Evolutionary conservation across 106 monocot species (phyloP), one percentile per base, ranked within the genome.

Genomic region (Gastrodia elata): DNA sequence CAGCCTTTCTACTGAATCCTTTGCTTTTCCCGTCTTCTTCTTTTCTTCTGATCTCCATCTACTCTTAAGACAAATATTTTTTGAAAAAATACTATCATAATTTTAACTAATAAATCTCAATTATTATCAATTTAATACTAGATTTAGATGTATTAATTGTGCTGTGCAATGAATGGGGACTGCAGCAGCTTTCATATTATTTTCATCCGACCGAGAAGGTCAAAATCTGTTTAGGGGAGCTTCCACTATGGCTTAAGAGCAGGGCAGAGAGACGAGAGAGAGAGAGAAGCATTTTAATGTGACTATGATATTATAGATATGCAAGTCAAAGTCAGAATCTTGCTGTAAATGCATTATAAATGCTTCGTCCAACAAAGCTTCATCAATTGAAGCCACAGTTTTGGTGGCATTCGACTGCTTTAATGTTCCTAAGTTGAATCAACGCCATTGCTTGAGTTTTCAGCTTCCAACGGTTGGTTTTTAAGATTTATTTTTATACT

Each of bases 321-420:
- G 65, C 1, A 65, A 30, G 65, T 65, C 65, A 65, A 65, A 35
- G 65, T 65, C 36, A 65, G 13, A 15, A 65, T 36, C 33, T 36
- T 65, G 65, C 33, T 36, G 65, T 33, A 16, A 36, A 35, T 65
- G 35, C 65, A 65, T 65, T n/a, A 65, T 65, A 65, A 64, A 64
- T 64, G 32, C n/a, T n/a, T n/a, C 16, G 33, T 3, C 30, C 32
- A 14, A 8, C 28, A 64, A 64, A 33, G 3, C 64, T 32, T 33
- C 27, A 0, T 0, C 27, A n/a, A n/a, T n/a, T n/a, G n/a, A n/a
- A n/a, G n/a, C n/a, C n/a, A n/a, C n/a, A n/a, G n/a, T n/a, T n/a
- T n/a, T n/a, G n/a, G n/a, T n/a, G n/a, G n/a, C n/a, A n/a, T n/a
- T n/a, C n/a, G n/a, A n/a, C n/a, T n/a, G n/a, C n/a, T n/a, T n/a